A percentile compares a stretch with the other conserved stretches of the same genome.
These are phyloP conservation scores for Pyrenula massariospora DNA, from an alignment of 495 filamentous ascomycete genomes.

Conservation along the genomic window DNA sequence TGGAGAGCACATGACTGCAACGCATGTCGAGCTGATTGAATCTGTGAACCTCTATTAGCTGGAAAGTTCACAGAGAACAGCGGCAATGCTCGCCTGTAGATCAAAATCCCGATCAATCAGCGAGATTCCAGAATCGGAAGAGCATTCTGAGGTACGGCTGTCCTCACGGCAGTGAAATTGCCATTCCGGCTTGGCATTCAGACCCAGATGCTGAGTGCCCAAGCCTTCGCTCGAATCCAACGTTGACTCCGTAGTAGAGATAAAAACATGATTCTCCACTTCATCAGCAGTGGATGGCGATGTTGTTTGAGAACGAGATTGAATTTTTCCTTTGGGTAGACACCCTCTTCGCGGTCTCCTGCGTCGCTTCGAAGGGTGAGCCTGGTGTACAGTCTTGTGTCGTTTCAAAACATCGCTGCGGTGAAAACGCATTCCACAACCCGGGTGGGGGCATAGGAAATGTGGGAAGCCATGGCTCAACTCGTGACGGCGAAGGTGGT, in stretches of 20 bases:
- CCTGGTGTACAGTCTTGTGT: not conserved
- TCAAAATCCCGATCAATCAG: not conserved
- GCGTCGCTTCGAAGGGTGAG: constrained; percentile 27
- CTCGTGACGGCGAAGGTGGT: not conserved
- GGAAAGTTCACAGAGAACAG: not conserved
- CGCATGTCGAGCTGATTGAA: not conserved
- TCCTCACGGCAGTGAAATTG: not conserved
- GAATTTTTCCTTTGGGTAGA: constrained; percentile 94
- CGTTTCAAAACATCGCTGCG: not conserved
- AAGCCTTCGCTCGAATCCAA: not conserved
- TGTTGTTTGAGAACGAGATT: constrained; percentile 35
- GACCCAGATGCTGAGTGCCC: too few relatives aligned
- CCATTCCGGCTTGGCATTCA: not conserved
- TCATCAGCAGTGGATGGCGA: too few relatives aligned
- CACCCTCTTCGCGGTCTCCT: constrained; percentile 82
- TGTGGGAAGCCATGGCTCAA: not conserved
- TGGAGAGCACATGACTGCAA: not conserved
- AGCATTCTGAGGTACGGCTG: not conserved
- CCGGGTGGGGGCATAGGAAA: not conserved
- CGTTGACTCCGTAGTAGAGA: not conserved
- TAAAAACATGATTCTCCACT: too few relatives aligned
- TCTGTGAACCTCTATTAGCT: not conserved
- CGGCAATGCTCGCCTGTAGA: not conserved
- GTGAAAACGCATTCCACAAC: not conserved
- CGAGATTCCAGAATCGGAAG: not conserved